These are phyloP conservation scores for Rhipidocladum racemiflorum DNA, from an alignment of 176 grass and related monocot genomes.

Conservation along the genomic window DNA sequence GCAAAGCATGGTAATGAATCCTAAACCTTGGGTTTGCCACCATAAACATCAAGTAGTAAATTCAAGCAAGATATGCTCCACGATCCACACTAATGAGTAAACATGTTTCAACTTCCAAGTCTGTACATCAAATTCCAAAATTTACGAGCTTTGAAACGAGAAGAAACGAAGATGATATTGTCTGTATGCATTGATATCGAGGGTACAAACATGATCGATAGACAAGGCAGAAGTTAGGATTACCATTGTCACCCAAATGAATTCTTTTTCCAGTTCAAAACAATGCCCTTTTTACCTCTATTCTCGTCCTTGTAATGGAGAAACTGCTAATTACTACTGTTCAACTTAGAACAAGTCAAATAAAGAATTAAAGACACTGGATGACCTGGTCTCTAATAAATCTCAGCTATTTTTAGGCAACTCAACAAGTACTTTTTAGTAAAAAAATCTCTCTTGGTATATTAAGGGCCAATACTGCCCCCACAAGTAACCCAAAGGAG, in stretches of 20 bases:
- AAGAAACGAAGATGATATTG: background rate
- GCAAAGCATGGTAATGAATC: background rate
- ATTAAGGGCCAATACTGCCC: background rate
- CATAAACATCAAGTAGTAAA: constrained; percentile 1
- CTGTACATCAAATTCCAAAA: background rate
- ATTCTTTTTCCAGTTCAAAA: background rate
- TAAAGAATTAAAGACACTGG: background rate
- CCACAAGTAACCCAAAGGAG: background rate
- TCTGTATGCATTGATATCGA: background rate
- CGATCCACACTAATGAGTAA: background rate
- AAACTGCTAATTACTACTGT: background rate
- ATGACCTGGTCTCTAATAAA: background rate
- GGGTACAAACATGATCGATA: background rate
- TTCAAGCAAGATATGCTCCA: background rate
- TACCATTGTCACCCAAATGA: background rate
- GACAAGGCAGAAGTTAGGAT: background rate
- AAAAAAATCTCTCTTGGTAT: background rate
- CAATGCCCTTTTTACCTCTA: background rate
- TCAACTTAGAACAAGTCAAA: background rate
- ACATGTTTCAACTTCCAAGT: background rate
- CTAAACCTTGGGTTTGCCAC: background rate
- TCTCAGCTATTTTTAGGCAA: background rate
- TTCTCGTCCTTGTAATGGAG: background rate
- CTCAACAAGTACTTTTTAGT: background rate
- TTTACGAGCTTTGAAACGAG: background rate